phyloP scores from a whole-genome alignment of 2,329 filamentous ascomycete species.

The Colletotrichum agaves region DNA sequence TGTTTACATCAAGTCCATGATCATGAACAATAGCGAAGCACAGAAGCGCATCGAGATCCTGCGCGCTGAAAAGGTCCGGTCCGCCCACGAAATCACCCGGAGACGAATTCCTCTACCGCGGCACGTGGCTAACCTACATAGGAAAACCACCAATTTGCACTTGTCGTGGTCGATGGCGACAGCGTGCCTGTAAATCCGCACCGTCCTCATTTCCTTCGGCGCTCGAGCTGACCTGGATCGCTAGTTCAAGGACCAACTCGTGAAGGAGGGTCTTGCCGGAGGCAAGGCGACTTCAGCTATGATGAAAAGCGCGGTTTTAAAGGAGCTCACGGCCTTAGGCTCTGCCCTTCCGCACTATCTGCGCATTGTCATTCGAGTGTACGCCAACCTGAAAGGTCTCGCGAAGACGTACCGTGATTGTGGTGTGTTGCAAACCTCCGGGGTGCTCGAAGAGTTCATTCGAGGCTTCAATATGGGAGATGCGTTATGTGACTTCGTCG shows the following conservation, averaged over 20 bases:
- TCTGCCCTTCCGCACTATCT: slow-evolving; percentile 40
- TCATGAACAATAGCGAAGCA: neutral
- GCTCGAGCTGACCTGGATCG: neutral
- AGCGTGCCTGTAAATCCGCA: slow-evolving; percentile 48
- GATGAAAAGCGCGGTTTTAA: slow-evolving; percentile 42
- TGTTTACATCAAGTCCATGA: slow-evolving; percentile 3
- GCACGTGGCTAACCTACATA: slow-evolving; percentile 10
- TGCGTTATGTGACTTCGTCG: slow-evolving; percentile 51
- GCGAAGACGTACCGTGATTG: slow-evolving; percentile 47
- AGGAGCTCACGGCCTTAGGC: slow-evolving; percentile 40
- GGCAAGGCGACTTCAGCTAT: slow-evolving; percentile 45
- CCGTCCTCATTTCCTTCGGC: no score
- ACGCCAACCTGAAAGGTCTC: slow-evolving; percentile 51
- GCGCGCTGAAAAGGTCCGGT: slow-evolving; percentile 1
- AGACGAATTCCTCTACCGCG: no score
- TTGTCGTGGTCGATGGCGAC: slow-evolving; percentile 52
- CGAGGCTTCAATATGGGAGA: slow-evolving; percentile 54
- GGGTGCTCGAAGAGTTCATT: slow-evolving; percentile 48
- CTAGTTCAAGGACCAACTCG: slow-evolving; percentile 48
- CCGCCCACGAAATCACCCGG: no score
- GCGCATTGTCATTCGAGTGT: slow-evolving; percentile 49
- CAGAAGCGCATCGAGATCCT: neutral
- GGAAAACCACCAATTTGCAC: slow-evolving; percentile 44
- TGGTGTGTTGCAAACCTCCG: slow-evolving; percentile 41
- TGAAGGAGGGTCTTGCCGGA: slow-evolving; percentile 44